Evolutionary conservation across 805 yeast genomes (phyloP).

Genomic region (Starmera amethionina): DNA sequence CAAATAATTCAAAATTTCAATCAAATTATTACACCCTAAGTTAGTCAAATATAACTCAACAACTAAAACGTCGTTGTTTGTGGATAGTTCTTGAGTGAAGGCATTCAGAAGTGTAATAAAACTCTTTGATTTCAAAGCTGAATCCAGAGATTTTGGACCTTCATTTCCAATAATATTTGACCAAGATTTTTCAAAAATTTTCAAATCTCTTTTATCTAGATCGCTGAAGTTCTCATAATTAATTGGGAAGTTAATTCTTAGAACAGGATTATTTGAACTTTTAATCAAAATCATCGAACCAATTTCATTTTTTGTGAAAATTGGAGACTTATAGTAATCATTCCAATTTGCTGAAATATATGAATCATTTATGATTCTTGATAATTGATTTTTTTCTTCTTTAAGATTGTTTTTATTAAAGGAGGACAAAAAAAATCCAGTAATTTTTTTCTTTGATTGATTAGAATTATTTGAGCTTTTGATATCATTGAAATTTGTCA

Average conservation of each 20-base stretch:
- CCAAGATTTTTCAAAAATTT: constrained; percentile 34
- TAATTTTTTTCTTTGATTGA: constrained; percentile 4
- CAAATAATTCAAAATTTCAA: constrained; percentile 23
- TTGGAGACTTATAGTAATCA: constrained; percentile 2
- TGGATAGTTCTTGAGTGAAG: constrained; percentile 28
- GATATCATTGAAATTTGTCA: constrained; percentile 31
- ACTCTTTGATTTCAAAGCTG: constrained; percentile 24
- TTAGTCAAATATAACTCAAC: constrained; percentile 41
- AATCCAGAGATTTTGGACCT: constrained; percentile 37
- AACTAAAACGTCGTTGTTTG: constrained; percentile 29
- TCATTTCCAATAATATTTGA: constrained; percentile 58
- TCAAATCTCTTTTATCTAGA: constrained; percentile 14
- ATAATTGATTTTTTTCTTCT: not conserved
- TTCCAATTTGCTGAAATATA: constrained; percentile 11
- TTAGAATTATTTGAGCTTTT: constrained; percentile 2
- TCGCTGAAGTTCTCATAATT: not conserved
- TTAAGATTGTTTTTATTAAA: not conserved
- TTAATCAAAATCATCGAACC: constrained; percentile 29
- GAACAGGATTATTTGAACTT: constrained; percentile 21
- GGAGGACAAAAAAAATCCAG: not conserved
- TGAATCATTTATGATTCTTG: constrained; percentile 5
- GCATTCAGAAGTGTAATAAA: constrained; percentile 31
- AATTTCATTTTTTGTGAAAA: constrained; percentile 15
- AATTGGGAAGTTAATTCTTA: constrained; percentile 41
- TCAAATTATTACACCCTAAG: constrained; percentile 31